Conservation (phyloP, 108 stramenopile genomes). For the Schizochytrium sp. region DNA sequence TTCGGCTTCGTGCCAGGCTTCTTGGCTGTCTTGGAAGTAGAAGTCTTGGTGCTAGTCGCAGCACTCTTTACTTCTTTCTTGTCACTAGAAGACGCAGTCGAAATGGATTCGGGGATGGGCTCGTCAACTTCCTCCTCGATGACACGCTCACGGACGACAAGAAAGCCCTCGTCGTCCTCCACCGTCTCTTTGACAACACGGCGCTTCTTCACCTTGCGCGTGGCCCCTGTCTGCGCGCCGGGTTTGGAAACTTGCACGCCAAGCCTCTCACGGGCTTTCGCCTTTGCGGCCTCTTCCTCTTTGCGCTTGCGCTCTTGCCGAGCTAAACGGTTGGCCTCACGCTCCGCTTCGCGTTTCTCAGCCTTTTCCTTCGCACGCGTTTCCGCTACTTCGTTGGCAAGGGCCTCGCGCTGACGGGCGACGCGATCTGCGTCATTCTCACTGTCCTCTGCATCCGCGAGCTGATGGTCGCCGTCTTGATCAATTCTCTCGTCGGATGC, state of each 20-base stretch:
- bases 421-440: not conserved
- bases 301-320: not conserved
- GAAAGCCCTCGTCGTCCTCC: not conserved
- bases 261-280: not conserved
- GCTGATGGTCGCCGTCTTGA: not conserved
- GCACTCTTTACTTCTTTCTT: not conserved
- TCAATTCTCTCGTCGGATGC: not conserved
- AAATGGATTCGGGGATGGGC: not conserved
- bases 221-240: not conserved
- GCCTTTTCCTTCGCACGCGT: no score
- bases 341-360: no score
- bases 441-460: not conserved
- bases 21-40: not conserved
- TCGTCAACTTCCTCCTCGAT: constrained; percentile 14
- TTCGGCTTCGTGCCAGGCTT: not conserved
- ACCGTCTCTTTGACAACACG: not conserved
- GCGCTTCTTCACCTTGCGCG: not conserved
- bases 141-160: not conserved
- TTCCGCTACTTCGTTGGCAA: not conserved
- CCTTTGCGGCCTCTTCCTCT: not conserved
- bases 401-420: not conserved
- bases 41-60: not conserved
- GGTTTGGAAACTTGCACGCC: not conserved
- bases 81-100: not conserved
- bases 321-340: no score